A percentile compares a stretch with the other conserved stretches of the same genome.
Conservation (phyloP, 176 grass and related monocot genomes). For the Oryza glaberrima region DNA sequence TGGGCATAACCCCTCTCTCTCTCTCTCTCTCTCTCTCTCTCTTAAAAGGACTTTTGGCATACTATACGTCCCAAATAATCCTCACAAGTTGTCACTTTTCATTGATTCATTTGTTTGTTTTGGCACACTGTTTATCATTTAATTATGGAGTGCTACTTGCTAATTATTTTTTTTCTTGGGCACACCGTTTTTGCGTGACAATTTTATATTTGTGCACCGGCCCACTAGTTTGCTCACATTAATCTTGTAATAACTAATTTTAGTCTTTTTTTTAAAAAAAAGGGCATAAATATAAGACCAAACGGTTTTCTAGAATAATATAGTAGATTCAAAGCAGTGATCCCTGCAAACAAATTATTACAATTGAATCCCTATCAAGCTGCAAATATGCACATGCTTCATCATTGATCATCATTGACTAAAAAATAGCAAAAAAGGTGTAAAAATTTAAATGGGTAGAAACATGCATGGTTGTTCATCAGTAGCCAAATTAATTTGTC, state of each 20-base stretch:
- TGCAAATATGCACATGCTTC: not conserved
- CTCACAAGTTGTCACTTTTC: constrained; percentile 33
- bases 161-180: constrained; percentile 13
- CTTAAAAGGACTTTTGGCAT: not conserved
- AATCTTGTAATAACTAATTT: not conserved
- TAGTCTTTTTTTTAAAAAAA: not conserved
- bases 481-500: not conserved
- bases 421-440: not conserved
- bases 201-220: not conserved
- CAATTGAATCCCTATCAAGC: not conserved
- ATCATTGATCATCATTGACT: not conserved
- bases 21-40: not conserved
- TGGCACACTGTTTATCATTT: not conserved
- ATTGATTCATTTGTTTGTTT: constrained; percentile 15
- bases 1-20: not conserved
- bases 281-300: not conserved
- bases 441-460: not conserved
- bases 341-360: too few relatives aligned
- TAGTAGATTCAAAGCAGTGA: not conserved
- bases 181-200: not conserved
- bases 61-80: constrained; percentile 21
- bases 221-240: not conserved
- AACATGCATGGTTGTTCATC: not conserved
- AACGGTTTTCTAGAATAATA: not conserved
- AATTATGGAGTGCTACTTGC: not conserved